phyloP scores from a whole-genome alignment of 192 early-diverging fungal genomes.

The Phycomyces blakesleeanus region DNA sequence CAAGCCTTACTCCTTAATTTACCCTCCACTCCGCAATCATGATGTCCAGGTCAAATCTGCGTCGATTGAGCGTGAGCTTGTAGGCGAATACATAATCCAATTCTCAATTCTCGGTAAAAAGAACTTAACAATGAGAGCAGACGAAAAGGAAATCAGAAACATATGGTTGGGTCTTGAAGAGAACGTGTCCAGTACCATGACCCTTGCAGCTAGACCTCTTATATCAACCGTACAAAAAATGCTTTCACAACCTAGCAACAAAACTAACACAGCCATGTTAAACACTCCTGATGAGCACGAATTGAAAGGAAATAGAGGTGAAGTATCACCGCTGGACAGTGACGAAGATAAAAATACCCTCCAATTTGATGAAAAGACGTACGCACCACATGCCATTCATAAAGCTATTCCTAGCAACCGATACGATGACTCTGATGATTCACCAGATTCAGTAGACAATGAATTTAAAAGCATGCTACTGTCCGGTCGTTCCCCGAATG shows the following conservation, averaged over 20 bases:
- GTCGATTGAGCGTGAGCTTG: constrained; percentile 12
- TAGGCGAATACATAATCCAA: constrained; percentile 15
- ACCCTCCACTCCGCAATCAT: constrained; percentile 43
- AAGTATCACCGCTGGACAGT: constrained; percentile 7
- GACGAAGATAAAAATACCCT: neutral
- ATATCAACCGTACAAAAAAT: neutral
- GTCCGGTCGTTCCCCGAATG: no score
- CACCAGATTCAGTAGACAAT: no score
- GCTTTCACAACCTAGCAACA: neutral
- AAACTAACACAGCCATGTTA: neutral
- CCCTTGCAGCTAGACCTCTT: neutral
- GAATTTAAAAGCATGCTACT: no score
- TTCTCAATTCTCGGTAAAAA: constrained; percentile 11
- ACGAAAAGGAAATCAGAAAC: constrained; percentile 13
- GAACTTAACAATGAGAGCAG: constrained; percentile 3
- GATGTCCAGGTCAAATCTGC: constrained; percentile 33
- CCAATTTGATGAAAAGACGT: neutral
- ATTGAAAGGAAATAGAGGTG: neutral
- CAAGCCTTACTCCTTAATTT: constrained; percentile 31
- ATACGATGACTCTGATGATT: no score
- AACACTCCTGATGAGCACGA: no score
- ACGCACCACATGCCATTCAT: neutral
- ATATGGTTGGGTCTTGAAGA: constrained; percentile 9
- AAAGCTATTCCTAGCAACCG: no score
- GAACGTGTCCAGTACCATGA: neutral